phyloP scores from a whole-genome alignment of 192 early-diverging fungal genomes.

The Podila verticillata region DNA sequence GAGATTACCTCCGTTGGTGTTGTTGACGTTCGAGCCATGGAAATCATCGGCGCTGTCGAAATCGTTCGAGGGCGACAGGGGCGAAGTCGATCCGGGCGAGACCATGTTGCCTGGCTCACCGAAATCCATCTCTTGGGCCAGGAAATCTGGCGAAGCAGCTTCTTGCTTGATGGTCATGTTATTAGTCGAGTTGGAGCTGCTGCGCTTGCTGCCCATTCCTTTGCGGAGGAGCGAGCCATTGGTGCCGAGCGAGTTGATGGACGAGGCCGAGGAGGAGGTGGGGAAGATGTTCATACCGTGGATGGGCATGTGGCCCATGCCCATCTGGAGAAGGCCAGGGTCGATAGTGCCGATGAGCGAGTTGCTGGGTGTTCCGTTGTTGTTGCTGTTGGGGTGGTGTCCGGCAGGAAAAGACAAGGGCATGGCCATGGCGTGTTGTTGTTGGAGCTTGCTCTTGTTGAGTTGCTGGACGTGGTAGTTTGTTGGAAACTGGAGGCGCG shows the following conservation, averaged over 20 bases:
- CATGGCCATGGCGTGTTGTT: conserved; percentile 38
- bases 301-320: conserved; percentile 17
- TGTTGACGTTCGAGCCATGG: background rate
- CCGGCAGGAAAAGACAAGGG: conserved; percentile 23
- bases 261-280: conserved; percentile 31
- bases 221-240: conserved; percentile 14
- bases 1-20: background rate
- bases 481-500: conserved; percentile 48
- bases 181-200: conserved; percentile 24
- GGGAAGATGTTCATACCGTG: conserved; percentile 44
- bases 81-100: conserved; percentile 50
- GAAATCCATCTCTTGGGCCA: conserved; percentile 52
- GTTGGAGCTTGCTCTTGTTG: conserved; percentile 11
- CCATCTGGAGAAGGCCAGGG: conserved; percentile 46
- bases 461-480: conserved; percentile 46
- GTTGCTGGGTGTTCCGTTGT: conserved; percentile 38
- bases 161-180: conserved; percentile 49
- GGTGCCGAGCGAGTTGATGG: conserved; percentile 25
- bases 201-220: conserved; percentile 35
- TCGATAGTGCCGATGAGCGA: conserved; percentile 46
- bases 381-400: background rate
- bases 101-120: conserved; percentile 45
- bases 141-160: conserved; percentile 46
- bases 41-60: conserved; percentile 53
- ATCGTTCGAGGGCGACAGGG: conserved; percentile 50